A percentile compares a stretch with the other conserved stretches of the same genome.
phyloP scores from a whole-genome alignment of 768 basidiomycete genomes.

The Pisolithus orientalis region DNA sequence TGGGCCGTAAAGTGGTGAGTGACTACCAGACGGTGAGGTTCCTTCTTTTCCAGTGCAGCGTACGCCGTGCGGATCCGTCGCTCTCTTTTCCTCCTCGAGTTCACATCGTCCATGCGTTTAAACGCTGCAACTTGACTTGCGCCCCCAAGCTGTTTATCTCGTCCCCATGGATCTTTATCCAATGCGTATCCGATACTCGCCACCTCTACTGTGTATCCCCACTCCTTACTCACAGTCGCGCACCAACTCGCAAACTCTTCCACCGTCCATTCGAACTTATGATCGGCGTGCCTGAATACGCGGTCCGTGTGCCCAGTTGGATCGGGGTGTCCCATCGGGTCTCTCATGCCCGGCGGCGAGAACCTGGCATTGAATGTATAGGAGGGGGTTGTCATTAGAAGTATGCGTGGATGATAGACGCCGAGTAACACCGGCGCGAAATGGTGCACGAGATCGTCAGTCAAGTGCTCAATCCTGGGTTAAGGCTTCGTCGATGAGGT shows the following conservation, averaged over 20 bases:
- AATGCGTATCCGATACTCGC: conserved; percentile 52
- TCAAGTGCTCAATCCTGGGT: conserved; percentile 73
- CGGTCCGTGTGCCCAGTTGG: conserved; percentile 71
- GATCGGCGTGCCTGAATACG: conserved; percentile 75
- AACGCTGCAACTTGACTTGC: conserved; percentile 69
- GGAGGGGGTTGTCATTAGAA: conserved; percentile 81
- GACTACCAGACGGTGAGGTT: conserved; percentile 42
- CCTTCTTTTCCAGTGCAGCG: conserved; percentile 1
- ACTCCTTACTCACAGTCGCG: conserved; percentile 43
- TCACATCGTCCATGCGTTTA: conserved; percentile 35
- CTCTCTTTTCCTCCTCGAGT: conserved; percentile 27
- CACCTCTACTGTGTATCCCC: conserved; percentile 66
- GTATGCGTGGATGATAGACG: conserved; percentile 63
- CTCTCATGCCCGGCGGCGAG: conserved; percentile 43
- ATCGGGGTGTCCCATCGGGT: conserved; percentile 53
- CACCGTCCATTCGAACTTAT: conserved; percentile 85
- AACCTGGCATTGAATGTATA: conserved; percentile 80
- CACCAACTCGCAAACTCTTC: conserved; percentile 72
- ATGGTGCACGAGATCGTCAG: conserved; percentile 46
- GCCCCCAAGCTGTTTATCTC: conserved; percentile 56
- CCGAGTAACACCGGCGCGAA: conserved; percentile 74
- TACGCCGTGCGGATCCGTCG: conserved; percentile 5
- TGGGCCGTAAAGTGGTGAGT: conserved; percentile 49
- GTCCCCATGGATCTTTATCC: conserved; percentile 65
- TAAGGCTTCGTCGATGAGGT: background rate